Conservation (phyloP, 1,284 basidiomycete genomes). For the Ganoderma lingzhi region DNA sequence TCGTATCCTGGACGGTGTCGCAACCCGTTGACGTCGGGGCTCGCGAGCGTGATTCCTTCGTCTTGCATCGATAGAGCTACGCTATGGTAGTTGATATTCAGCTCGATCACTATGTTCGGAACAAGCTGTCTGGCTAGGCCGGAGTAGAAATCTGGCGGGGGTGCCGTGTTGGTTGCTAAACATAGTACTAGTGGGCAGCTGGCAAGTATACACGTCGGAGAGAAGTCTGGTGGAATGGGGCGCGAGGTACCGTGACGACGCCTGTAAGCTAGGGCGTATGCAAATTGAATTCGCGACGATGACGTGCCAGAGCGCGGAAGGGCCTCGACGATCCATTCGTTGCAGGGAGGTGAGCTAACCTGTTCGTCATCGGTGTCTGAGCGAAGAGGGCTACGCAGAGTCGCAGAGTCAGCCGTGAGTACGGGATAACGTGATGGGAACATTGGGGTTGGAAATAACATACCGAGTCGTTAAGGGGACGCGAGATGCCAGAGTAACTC, state of each 20-base stretch:
- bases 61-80: neutral
- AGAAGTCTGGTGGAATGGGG: neutral
- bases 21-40: neutral
- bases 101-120: too few relatives aligned
- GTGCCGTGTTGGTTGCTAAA: too few relatives aligned
- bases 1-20: neutral
- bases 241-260: neutral
- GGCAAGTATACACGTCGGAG: neutral
- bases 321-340: neutral
- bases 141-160: too few relatives aligned
- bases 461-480: conserved; percentile 6
- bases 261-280: conserved; percentile 1
- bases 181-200: too few relatives aligned
- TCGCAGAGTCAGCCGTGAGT: neutral
- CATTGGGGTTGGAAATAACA: neutral
- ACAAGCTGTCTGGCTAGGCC: too few relatives aligned
- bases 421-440: neutral
- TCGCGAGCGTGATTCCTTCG: neutral
- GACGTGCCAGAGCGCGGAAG: neutral
- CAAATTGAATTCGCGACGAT: conserved; percentile 4
- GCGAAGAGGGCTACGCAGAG: neutral
- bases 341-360: neutral
- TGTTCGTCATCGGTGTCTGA: neutral
- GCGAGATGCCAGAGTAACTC: neutral
- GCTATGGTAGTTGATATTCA: too few relatives aligned